Percentiles rank a stretch among this genome's conserved stretches.
Conservation (phyloP, 768 basidiomycete species). For the Mycena venus region DNA sequence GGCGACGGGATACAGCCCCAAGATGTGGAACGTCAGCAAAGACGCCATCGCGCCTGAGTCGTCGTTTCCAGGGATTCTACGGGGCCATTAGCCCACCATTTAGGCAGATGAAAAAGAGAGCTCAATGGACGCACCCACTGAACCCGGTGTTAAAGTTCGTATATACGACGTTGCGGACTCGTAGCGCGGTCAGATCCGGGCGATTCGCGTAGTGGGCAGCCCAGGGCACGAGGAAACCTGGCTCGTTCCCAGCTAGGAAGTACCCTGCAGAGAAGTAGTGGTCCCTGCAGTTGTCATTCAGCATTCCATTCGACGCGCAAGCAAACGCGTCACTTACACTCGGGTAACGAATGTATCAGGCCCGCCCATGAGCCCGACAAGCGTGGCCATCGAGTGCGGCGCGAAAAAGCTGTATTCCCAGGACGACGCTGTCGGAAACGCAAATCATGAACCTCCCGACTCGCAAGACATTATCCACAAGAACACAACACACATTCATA, state of each 20-base stretch:
- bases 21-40: slow-evolving; percentile 62
- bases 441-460: background rate
- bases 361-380: slow-evolving; percentile 63
- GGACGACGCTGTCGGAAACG: slow-evolving; percentile 61
- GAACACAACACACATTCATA: slow-evolving; percentile 59
- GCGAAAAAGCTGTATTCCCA: slow-evolving; percentile 70
- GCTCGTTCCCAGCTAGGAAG: slow-evolving; percentile 64
- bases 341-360: slow-evolving; percentile 55
- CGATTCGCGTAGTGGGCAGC: slow-evolving; percentile 64
- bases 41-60: slow-evolving; percentile 68
- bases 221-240: slow-evolving; percentile 63
- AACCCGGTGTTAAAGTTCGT: slow-evolving; percentile 61
- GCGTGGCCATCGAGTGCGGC: slow-evolving; percentile 63
- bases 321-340: slow-evolving; percentile 45
- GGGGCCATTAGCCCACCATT: background rate
- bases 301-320: background rate
- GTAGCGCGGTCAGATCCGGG: slow-evolving; percentile 62
- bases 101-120: background rate
- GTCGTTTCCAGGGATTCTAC: slow-evolving; percentile 64
- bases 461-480: no score
- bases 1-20: slow-evolving; percentile 65
- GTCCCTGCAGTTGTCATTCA: slow-evolving; percentile 44
- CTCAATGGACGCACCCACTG: slow-evolving; percentile 50
- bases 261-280: slow-evolving; percentile 61
- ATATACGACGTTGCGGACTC: slow-evolving; percentile 59